These are phyloP conservation scores for Allium sativum DNA, from an alignment of 106 monocot species.

Conservation along the genomic window DNA sequence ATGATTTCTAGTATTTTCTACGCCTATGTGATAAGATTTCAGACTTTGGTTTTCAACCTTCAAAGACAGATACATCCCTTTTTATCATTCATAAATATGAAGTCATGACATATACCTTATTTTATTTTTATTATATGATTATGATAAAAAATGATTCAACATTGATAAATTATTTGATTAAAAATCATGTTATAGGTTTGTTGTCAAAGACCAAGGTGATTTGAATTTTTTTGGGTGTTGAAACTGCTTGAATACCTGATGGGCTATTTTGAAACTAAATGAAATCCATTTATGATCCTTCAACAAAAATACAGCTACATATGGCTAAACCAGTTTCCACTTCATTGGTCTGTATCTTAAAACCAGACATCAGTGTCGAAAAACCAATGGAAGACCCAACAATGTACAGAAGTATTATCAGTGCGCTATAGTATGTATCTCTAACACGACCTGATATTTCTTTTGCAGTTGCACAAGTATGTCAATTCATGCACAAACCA, in stretches of 20 bases:
- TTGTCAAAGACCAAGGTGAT: not conserved
- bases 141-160: not conserved
- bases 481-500: slow-evolving; percentile 2
- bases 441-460: not conserved
- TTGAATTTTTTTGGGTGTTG: slow-evolving; percentile 3
- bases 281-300: not conserved
- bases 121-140: slow-evolving; percentile 9
- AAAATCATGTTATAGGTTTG: not conserved
- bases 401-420: not conserved
- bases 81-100: not conserved
- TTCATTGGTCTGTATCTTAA: not conserved
- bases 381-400: not conserved
- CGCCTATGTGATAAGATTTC: not conserved
- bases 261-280: not conserved
- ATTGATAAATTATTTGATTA: not conserved
- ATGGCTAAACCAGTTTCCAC: not conserved
- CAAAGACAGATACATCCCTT: not conserved
- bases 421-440: slow-evolving; percentile 1
- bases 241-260: not conserved
- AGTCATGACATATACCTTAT: not conserved
- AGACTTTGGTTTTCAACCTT: not conserved
- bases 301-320: not conserved
- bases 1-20: not conserved
- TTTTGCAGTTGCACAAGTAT: no score
- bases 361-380: not conserved